A percentile compares a stretch with the other conserved stretches of the same genome.
Conservation (phyloP, 371 early-diverging fungal species). For the Amoeboaphelidium protococcarum region DNA sequence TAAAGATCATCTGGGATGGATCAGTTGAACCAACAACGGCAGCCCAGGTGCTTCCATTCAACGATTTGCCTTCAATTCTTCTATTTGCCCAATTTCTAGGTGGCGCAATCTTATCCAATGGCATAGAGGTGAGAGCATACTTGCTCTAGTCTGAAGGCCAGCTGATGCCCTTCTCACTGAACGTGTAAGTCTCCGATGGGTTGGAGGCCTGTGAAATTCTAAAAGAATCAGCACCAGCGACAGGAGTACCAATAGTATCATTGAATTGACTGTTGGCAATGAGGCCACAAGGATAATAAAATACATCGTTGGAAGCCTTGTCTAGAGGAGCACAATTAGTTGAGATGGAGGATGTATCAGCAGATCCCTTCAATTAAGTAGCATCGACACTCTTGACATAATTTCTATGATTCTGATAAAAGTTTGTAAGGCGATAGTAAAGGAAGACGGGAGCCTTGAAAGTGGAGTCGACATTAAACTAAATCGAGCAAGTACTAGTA, state of each 20-base stretch:
- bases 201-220: neutral
- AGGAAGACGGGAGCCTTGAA: constrained; percentile 42
- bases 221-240: neutral
- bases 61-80: constrained; percentile 36
- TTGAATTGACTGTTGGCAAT: constrained; percentile 93
- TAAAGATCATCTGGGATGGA: neutral
- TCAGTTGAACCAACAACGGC: no score
- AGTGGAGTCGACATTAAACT: constrained; percentile 23
- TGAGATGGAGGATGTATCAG: no score
- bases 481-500: constrained; percentile 31
- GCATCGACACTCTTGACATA: constrained; percentile 74
- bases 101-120: constrained; percentile 1
- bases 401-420: constrained; percentile 91
- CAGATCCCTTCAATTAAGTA: constrained; percentile 50
- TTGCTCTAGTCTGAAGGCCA: constrained; percentile 61
- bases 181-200: constrained; percentile 17
- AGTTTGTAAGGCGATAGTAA: constrained; percentile 83
- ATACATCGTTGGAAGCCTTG: constrained; percentile 5
- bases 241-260: constrained; percentile 12
- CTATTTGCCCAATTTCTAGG: neutral
- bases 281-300: constrained; percentile 90
- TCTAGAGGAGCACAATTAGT: constrained; percentile 4
- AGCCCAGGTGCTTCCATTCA: constrained; percentile 16
- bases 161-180: constrained; percentile 38
- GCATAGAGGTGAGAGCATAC: constrained; percentile 15